Evolutionary conservation across 2,329 filamentous ascomycete genomes (phyloP).

Genomic region (Aspergillus sp.): DNA sequence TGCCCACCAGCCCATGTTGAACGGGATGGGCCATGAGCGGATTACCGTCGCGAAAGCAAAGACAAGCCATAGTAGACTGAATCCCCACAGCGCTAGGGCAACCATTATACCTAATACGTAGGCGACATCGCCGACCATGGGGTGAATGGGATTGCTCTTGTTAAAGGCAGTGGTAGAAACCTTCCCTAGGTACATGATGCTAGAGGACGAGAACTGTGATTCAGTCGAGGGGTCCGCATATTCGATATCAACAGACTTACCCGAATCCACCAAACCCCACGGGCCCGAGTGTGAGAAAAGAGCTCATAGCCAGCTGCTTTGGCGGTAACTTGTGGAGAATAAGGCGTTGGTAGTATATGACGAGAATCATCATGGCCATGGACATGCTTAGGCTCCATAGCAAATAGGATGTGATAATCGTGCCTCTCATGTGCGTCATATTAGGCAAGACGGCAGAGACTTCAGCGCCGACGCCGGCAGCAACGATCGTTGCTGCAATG

Average conservation of each 20-base stretch:
- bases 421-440: slow-evolving; percentile 56
- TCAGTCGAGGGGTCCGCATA: not conserved
- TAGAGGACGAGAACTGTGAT: not conserved
- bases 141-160: slow-evolving; percentile 21
- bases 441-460: slow-evolving; percentile 58
- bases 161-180: slow-evolving; percentile 37
- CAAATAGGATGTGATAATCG: slow-evolving; percentile 63
- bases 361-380: slow-evolving; percentile 62
- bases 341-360: slow-evolving; percentile 67
- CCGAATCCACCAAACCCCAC: slow-evolving; percentile 64
- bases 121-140: slow-evolving; percentile 24
- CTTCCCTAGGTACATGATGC: slow-evolving; percentile 49
- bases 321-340: slow-evolving; percentile 64
- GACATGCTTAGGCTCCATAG: slow-evolving; percentile 65
- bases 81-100: slow-evolving; percentile 34
- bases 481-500: slow-evolving; percentile 65
- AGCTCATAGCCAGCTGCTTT: slow-evolving; percentile 64
- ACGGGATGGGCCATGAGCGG: slow-evolving; percentile 44
- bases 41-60: slow-evolving; percentile 31
- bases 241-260: slow-evolving; percentile 12
- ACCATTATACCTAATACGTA: slow-evolving; percentile 29
- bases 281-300: slow-evolving; percentile 65
- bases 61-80: slow-evolving; percentile 34
- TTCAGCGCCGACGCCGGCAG: slow-evolving; percentile 60
- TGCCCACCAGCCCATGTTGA: slow-evolving; percentile 63